A percentile compares a stretch with the other conserved stretches of the same genome.
These are phyloP conservation scores for Parachaetomium inaequale DNA, from an alignment of 495 filamentous ascomycete genomes.

Conservation along the genomic window DNA sequence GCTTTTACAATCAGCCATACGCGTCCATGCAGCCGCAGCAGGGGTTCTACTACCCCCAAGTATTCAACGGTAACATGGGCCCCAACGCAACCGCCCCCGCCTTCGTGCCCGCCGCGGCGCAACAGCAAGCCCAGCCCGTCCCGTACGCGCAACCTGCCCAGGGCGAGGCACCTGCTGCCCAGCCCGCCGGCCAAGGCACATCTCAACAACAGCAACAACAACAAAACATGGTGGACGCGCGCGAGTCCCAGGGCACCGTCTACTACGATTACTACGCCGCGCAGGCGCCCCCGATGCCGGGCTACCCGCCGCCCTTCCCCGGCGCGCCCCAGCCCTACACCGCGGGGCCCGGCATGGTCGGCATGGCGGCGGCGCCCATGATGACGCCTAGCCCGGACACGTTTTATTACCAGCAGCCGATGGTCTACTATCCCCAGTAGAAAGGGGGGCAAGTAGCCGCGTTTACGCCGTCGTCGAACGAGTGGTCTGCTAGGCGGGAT, in stretches of 20 bases:
- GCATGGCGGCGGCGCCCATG: slow-evolving; percentile 65
- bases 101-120: slow-evolving; percentile 55
- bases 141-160: slow-evolving; percentile 42
- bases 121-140: slow-evolving; percentile 33
- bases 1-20: slow-evolving; percentile 58
- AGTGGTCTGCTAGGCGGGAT: neutral
- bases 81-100: slow-evolving; percentile 53
- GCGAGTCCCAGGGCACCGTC: slow-evolving; percentile 91
- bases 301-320: slow-evolving; percentile 46
- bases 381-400: slow-evolving; percentile 65
- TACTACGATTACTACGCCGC: slow-evolving; percentile 88
- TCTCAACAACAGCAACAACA: slow-evolving; percentile 29
- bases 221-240: slow-evolving; percentile 65
- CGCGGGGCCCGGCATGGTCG: slow-evolving; percentile 59
- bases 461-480: neutral
- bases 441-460: neutral
- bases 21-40: slow-evolving; percentile 52
- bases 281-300: slow-evolving; percentile 58
- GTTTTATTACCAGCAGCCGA: slow-evolving; percentile 64
- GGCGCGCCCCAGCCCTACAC: slow-evolving; percentile 48
- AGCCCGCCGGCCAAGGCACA: slow-evolving; percentile 23
- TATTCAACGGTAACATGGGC: slow-evolving; percentile 51
- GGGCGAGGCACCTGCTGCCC: slow-evolving; percentile 37
- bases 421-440: slow-evolving; percentile 46
- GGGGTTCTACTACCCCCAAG: slow-evolving; percentile 52